A percentile compares a stretch with the other conserved stretches of the same genome.
These are phyloP conservation scores for Phaffomyces antillensis DNA, from an alignment of 805 yeast genomes.

Conservation along the genomic window DNA sequence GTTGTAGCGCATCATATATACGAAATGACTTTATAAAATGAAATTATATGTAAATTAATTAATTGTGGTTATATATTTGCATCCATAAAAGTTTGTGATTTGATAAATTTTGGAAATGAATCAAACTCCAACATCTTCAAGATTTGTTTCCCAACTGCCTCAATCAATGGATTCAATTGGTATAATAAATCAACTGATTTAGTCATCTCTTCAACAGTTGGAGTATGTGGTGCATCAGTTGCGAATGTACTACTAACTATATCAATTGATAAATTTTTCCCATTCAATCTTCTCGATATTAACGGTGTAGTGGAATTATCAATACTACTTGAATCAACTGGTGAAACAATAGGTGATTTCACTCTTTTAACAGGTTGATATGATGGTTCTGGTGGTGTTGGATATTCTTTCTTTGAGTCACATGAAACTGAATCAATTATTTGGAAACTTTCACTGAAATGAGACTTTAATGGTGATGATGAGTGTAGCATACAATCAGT, in stretches of 20 bases:
- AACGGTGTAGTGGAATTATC: not conserved
- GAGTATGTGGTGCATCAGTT: conserved; percentile 17
- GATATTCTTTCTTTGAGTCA: not conserved
- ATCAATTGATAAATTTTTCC: conserved; percentile 18
- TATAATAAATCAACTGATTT: conserved; percentile 31
- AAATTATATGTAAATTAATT: not conserved
- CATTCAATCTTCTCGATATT: conserved; percentile 8
- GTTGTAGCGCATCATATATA: not conserved
- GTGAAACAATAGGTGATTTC: not conserved
- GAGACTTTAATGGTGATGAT: conserved; percentile 25
- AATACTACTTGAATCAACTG: not conserved
- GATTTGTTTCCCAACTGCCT: conserved; percentile 42
- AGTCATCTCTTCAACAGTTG: conserved; percentile 27
- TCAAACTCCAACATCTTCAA: conserved; percentile 61
- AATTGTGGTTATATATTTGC: conserved; percentile 10
- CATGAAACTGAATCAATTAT: not conserved
- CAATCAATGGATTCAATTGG: conserved; percentile 36
- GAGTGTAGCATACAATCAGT: conserved; percentile 33
- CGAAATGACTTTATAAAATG: not conserved
- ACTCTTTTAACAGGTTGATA: not conserved
- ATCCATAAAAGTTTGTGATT: conserved; percentile 32
- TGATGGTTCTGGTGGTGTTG: conserved; percentile 1
- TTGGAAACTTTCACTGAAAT: conserved; percentile 4
- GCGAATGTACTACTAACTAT: conserved; percentile 1
- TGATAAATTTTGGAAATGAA: conserved; percentile 63